Percentiles rank a stretch among this genome's conserved stretches.
phyloP scores from a whole-genome alignment of 768 basidiomycete species.

The Russula abietina region DNA sequence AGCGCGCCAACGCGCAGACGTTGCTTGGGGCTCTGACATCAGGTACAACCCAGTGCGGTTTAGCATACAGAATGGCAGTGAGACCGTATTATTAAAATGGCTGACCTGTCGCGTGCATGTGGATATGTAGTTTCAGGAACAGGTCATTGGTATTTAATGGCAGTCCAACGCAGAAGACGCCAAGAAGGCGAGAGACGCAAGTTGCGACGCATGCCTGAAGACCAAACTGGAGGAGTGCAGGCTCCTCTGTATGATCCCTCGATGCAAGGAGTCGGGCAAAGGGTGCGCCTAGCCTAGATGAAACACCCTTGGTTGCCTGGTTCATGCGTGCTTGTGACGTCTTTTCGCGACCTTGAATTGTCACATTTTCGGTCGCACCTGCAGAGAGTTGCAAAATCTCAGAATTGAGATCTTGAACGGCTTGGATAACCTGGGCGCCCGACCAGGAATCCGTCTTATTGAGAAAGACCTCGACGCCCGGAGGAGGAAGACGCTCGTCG shows the following conservation, averaged over 20 bases:
- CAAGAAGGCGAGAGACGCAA: slow-evolving; percentile 60
- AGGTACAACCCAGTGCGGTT: slow-evolving; percentile 9
- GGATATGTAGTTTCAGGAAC: slow-evolving; percentile 53
- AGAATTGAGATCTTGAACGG: slow-evolving; percentile 72
- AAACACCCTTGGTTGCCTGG: slow-evolving; percentile 54
- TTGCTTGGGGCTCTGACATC: slow-evolving; percentile 62
- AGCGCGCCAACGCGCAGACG: slow-evolving; percentile 71
- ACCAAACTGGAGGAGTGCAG: slow-evolving; percentile 69
- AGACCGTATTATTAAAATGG: slow-evolving; percentile 9
- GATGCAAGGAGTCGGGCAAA: slow-evolving; percentile 55
- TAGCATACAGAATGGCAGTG: slow-evolving; percentile 12
- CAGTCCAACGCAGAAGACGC: slow-evolving; percentile 69
- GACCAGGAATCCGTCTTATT: slow-evolving; percentile 71
- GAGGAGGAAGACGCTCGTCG: slow-evolving; percentile 52
- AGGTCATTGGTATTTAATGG: slow-evolving; percentile 64
- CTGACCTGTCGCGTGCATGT: slow-evolving; percentile 51
- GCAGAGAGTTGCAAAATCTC: slow-evolving; percentile 79
- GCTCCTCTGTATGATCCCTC: slow-evolving; percentile 68
- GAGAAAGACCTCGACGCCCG: slow-evolving; percentile 60
- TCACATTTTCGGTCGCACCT: slow-evolving; percentile 62
- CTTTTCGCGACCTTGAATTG: slow-evolving; percentile 41
- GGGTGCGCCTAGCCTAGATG: slow-evolving; percentile 55
- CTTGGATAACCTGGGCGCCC: slow-evolving; percentile 71
- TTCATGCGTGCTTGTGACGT: slow-evolving; percentile 37
- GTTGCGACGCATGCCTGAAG: slow-evolving; percentile 65